Conservation (phyloP, 495 filamentous ascomycete species). For the Xylaria grammica region DNA sequence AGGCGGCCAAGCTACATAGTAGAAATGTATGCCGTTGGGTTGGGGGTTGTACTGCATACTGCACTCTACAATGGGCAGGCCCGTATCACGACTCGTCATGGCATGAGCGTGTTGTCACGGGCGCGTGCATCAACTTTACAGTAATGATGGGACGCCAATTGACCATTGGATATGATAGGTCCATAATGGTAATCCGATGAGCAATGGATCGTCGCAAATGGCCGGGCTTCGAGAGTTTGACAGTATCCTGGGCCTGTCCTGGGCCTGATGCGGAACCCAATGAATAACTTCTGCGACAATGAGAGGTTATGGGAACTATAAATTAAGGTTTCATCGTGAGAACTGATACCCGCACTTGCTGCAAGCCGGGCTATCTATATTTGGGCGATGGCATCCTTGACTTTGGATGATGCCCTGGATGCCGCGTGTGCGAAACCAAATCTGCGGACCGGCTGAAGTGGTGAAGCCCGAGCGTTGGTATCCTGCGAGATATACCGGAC, state of each 20-base stretch:
- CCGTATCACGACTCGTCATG: background rate
- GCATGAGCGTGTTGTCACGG: conserved; percentile 14
- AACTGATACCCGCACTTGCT: background rate
- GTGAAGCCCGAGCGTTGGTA: conserved; percentile 11
- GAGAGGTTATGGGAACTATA: background rate
- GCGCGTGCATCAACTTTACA: conserved; percentile 5
- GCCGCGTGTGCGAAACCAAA: conserved; percentile 15
- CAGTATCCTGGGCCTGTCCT: background rate
- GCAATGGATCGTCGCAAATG: background rate
- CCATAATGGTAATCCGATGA: background rate
- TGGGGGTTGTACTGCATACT: conserved; percentile 7
- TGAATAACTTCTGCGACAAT: background rate
- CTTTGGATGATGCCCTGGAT: background rate
- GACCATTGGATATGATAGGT: conserved; percentile 3
- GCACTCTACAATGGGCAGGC: background rate
- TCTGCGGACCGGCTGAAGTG: conserved; percentile 15
- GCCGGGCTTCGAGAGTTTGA: background rate
- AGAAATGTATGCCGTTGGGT: background rate
- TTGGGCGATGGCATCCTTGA: background rate
- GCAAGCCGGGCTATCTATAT: conserved; percentile 7
- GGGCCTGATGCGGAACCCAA: too few species aligned
- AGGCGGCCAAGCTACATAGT: too few species aligned
- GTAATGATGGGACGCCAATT: background rate
- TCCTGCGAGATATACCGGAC: conserved; percentile 20
- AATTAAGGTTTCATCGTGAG: background rate